phyloP scores from a whole-genome alignment of 305 asterid genomes.

The Fraxinus platypoda region DNA sequence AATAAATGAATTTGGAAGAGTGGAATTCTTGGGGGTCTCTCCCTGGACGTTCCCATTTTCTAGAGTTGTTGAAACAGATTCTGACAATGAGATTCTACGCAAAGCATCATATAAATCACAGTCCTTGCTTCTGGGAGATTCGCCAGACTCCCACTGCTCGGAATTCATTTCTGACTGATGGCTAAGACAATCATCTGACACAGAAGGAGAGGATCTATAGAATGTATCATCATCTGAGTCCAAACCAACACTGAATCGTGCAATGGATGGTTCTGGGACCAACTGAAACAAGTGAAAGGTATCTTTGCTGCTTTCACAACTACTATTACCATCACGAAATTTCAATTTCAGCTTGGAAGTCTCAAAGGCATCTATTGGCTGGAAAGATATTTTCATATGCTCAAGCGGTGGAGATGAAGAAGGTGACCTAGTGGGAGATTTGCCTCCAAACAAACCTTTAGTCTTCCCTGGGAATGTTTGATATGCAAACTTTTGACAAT shows the following conservation, averaged over 20 bases:
- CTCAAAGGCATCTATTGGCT: slow-evolving; percentile 64
- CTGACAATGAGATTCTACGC: slow-evolving; percentile 59
- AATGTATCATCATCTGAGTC: slow-evolving; percentile 88
- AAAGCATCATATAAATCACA: slow-evolving; percentile 65
- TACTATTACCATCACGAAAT: slow-evolving; percentile 59
- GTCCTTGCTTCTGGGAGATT: slow-evolving; percentile 64
- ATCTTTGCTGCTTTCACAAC: slow-evolving; percentile 44
- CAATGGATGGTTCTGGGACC: slow-evolving; percentile 64
- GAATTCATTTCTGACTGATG: slow-evolving; percentile 68
- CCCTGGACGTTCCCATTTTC: slow-evolving; percentile 41
- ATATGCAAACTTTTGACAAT: slow-evolving; percentile 25
- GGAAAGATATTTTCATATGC: slow-evolving; percentile 91
- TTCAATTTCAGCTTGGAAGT: slow-evolving; percentile 70
- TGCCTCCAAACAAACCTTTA: slow-evolving; percentile 42
- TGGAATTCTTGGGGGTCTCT: slow-evolving; percentile 19
- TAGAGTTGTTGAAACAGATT: slow-evolving; percentile 47
- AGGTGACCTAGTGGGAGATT: slow-evolving; percentile 59
- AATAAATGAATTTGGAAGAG: background rate
- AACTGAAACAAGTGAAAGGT: slow-evolving; percentile 85
- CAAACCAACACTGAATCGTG: slow-evolving; percentile 49
- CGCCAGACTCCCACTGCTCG: slow-evolving; percentile 82
- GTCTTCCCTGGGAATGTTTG: slow-evolving; percentile 27
- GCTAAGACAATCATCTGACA: slow-evolving; percentile 73
- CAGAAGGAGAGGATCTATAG: slow-evolving; percentile 75
- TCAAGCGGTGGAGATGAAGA: slow-evolving; percentile 83